phyloP scores from a whole-genome alignment of 1,139 yeast genomes.

The Trichomonascaceae sp. region DNA sequence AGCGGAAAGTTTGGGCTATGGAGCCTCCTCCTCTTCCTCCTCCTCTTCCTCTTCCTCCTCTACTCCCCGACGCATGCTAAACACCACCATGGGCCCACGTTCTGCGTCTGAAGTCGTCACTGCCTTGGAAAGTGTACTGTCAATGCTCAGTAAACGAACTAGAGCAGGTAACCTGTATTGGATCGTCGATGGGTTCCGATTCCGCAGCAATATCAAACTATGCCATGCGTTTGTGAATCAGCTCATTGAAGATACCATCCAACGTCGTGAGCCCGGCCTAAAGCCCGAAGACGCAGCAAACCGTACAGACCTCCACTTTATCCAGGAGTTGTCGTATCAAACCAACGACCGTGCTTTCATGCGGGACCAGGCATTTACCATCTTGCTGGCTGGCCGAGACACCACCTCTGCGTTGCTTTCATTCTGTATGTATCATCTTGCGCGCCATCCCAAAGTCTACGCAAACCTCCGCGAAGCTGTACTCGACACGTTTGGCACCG shows the following conservation, averaged over 20 bases:
- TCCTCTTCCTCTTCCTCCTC: no score
- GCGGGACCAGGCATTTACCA: conserved; percentile 39
- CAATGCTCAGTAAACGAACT: conserved; percentile 2
- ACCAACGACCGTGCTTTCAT: conserved; percentile 32
- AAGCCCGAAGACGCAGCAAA: not conserved
- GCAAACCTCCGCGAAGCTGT: conserved; percentile 31
- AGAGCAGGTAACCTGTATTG: conserved; percentile 6
- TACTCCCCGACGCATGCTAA: not conserved
- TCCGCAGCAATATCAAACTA: conserved; percentile 18
- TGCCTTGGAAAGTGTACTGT: not conserved
- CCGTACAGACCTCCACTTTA: conserved; percentile 3
- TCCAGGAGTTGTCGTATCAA: conserved; percentile 34
- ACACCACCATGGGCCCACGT: not conserved
- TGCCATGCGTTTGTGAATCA: conserved; percentile 22
- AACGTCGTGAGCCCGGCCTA: not conserved
- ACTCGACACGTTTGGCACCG: conserved; percentile 15
- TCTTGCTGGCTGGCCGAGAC: conserved; percentile 43
- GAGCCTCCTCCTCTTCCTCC: no score
- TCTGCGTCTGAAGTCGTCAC: not conserved
- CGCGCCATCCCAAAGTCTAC: conserved; percentile 32
- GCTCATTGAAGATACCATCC: conserved; percentile 4
- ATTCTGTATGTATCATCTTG: conserved; percentile 34
- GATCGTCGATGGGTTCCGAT: conserved; percentile 13
- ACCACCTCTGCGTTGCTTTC: conserved; percentile 44
- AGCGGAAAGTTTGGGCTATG: not conserved